Percentiles rank a stretch among this genome's conserved stretches.
These are phyloP conservation scores for Serendipita sp. DNA, from an alignment of 768 basidiomycete species.

Conservation along the genomic window DNA sequence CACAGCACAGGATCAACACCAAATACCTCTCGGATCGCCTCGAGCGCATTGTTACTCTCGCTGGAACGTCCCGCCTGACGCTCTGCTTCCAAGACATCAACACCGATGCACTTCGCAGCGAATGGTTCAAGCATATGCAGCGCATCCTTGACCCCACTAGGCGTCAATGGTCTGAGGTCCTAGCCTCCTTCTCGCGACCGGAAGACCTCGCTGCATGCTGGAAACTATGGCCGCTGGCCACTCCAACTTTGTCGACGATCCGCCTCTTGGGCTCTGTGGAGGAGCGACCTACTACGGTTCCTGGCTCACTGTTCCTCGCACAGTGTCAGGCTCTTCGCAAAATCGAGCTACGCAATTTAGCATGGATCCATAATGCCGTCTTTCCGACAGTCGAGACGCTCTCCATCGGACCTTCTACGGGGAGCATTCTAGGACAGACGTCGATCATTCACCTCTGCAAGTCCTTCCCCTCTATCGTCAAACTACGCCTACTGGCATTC, in stretches of 20 bases:
- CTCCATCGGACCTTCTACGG: neutral
- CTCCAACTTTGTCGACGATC: neutral
- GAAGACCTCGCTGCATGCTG: neutral
- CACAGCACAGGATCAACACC: neutral
- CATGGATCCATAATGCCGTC: neutral
- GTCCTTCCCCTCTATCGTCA: neutral
- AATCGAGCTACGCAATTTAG: neutral
- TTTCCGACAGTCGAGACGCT: neutral
- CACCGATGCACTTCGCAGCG: neutral
- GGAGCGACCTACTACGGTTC: neutral
- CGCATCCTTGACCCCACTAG: neutral
- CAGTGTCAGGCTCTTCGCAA: neutral
- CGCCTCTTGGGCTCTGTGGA: conserved; percentile 1
- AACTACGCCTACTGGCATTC: conserved; percentile 1
- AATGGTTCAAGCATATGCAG: neutral
- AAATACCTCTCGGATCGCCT: neutral
- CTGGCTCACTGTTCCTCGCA: neutral
- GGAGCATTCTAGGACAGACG: neutral
- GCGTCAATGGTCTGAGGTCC: neutral
- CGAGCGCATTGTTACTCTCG: neutral
- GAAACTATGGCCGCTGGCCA: neutral
- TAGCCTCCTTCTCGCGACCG: neutral
- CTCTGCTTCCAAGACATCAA: neutral
- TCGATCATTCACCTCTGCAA: neutral
- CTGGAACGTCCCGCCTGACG: neutral